Base-by-base conservation (phyloP, 495 filamentous ascomycete genomes). In the Annulohypoxylon nitens region DNA sequence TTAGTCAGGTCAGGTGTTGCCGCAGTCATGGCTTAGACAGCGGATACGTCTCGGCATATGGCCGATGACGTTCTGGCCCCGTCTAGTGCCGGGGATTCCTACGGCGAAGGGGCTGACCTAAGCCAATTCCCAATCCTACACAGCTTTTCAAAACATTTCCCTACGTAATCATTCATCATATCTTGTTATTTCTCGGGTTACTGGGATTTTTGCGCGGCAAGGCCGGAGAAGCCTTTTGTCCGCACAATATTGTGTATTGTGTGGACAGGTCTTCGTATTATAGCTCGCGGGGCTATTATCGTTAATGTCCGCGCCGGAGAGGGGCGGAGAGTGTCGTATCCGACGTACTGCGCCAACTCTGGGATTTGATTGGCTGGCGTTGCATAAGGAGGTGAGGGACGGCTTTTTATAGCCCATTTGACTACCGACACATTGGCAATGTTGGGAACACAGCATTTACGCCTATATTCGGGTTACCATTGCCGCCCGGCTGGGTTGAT, bases 71-170 rank as follows among this genome's bases (percentile, higher is more conserved):
- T 57, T 37, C n/a, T 20, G 33, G 30, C 33, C 30, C 53, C 30
- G 33, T 57, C 11, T 37, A 20, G 12, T 57, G 53, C 53, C 53
- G 33, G 4, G n/a, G 2, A 37, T 36, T 34, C 53, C 16, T 57
- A n/a, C 53, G 53, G 53, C 53, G 14, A 57, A 57, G 30, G 30
- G 53, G 30, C 53, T 57, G 30, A 57, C 53, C 9, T 57, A 37
- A 54, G 50, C 12, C 50, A 33, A 30, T 30, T n/a, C 25, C 48
- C 50, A 54, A 30, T 33, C 25, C 23, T 30, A n/a, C 4, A n/a
- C 18, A 8, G 14, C 7, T 14, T 26, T 53, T 4, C 8, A 7
- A 30, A 14, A 12, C 20, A 47, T 12, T 3, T n/a, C 12, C 18
- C 25, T 33, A 54, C 23, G 25, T 30, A 54, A 30, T 33, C 50